Evolutionary conservation across 129 eudicot genomes (phyloP).

Genomic region (Tanacetum coccineum): DNA sequence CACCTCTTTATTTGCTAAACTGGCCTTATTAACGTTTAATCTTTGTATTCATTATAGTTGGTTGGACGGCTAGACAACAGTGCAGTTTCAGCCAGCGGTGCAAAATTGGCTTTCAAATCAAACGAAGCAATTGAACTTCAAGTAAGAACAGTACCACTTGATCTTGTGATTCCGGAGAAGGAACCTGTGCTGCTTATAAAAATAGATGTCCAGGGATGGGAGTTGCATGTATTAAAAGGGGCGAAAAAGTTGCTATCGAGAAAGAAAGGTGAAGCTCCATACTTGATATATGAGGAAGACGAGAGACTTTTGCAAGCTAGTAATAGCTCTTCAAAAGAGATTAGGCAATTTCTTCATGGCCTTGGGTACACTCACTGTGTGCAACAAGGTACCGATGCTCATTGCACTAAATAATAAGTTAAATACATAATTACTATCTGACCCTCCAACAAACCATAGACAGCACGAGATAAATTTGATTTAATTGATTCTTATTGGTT

Average conservation of each 20-base stretch:
- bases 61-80: constrained; percentile 97
- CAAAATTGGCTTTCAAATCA: constrained; percentile 91
- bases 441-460: not conserved
- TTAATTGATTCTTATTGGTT: too few relatives aligned
- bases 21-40: not conserved
- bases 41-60: constrained; percentile 43
- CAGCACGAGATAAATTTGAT: not conserved
- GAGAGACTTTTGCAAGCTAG: constrained; percentile 89
- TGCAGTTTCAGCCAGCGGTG: constrained; percentile 95
- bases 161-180: constrained; percentile 57
- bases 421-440: not conserved
- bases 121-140: constrained; percentile 78
- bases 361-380: constrained; percentile 75
- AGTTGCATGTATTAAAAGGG: constrained; percentile 87
- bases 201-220: constrained; percentile 99
- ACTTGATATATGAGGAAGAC: constrained; percentile 95
- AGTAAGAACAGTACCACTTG: constrained; percentile 79
- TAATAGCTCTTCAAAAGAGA: constrained; percentile 73
- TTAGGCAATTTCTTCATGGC: constrained; percentile 54
- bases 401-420: constrained; percentile 60
- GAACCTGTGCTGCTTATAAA: constrained; percentile 69
- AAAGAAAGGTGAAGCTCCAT: constrained; percentile 83
- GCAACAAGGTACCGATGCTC: constrained; percentile 90
- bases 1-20: not conserved
- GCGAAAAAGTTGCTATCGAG: constrained; percentile 79